Evolutionary conservation across 768 basidiomycete species (phyloP).

Genomic region (Hygrocybe punicea): DNA sequence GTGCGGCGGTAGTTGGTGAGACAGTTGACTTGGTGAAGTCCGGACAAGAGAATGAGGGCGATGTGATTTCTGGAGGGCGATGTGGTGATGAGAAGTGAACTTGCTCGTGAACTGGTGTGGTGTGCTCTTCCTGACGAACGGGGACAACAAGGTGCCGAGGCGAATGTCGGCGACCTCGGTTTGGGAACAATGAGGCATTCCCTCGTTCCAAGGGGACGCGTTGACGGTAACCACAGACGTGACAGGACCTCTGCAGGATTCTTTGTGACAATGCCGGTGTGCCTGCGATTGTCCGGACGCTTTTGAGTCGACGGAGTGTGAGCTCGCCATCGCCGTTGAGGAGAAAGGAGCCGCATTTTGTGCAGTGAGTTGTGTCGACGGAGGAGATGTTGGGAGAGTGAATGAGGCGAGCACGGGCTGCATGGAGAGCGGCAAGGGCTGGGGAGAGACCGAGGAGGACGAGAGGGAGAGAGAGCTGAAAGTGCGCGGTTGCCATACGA

Average conservation of each 20-base stretch:
- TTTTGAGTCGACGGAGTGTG: constrained; percentile 31
- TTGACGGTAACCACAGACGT: constrained; percentile 26
- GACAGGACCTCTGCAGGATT: constrained; percentile 29
- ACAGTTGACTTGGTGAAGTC: too few relatives aligned
- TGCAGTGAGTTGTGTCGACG: constrained; percentile 33
- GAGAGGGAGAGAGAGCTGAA: constrained; percentile 48
- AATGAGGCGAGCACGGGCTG: constrained; percentile 35
- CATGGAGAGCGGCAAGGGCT: constrained; percentile 61
- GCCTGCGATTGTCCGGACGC: neutral
- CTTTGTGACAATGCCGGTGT: constrained; percentile 1
- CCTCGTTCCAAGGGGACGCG: constrained; percentile 19
- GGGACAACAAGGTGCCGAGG: neutral
- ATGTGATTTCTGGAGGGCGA: constrained; percentile 1
- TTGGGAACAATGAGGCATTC: constrained; percentile 5
- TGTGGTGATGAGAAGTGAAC: too few relatives aligned
- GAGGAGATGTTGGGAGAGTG: constrained; percentile 21
- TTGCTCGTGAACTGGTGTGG: too few relatives aligned
- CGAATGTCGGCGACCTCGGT: neutral
- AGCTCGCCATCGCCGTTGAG: constrained; percentile 40
- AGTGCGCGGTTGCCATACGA: constrained; percentile 38
- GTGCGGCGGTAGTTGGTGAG: constrained; percentile 7
- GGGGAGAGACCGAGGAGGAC: constrained; percentile 51
- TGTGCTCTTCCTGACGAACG: too few relatives aligned
- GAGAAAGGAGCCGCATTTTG: constrained; percentile 52
- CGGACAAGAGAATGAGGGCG: neutral